Conservation (phyloP, 371 early-diverging fungal genomes). For the Lichtheimia corymbifera region DNA sequence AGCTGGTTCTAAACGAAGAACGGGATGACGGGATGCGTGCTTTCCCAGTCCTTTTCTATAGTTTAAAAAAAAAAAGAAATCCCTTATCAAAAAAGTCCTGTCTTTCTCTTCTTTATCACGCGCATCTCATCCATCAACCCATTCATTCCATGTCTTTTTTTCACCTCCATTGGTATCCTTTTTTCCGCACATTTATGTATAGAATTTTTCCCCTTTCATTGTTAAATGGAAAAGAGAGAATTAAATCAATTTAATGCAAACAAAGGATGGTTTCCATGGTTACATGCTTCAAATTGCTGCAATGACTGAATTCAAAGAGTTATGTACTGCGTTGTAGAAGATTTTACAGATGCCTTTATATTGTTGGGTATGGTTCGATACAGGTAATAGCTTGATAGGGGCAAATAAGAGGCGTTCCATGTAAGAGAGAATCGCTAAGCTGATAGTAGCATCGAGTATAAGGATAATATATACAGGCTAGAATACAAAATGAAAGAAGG, state of each 20-base stretch:
- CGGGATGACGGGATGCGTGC: constrained; percentile 5
- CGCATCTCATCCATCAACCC: constrained; percentile 2
- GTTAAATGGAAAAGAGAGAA: no score
- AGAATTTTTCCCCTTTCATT: constrained; percentile 4
- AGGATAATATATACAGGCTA: constrained; percentile 2
- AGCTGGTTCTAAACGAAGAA: constrained; percentile 69
- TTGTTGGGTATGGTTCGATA: neutral
- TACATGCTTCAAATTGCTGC: no score
- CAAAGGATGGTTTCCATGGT: no score
- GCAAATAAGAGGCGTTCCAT: no score
- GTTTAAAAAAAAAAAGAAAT: neutral
- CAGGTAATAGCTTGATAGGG: no score
- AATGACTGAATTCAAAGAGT: no score
- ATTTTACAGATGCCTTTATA: neutral
- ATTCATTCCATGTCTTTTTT: neutral
- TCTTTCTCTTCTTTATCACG: neutral
- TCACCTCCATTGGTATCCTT: neutral
- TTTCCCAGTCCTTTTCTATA: neutral
- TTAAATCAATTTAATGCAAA: no score
- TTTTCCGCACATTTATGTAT: constrained; percentile 4
- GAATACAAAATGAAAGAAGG: neutral
- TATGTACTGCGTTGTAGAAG: no score
- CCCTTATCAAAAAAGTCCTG: constrained; percentile 1
- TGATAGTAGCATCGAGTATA: neutral
- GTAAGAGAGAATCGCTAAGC: no score